These are phyloP conservation scores for Candida maris DNA, from an alignment of 805 yeast genomes.

Conservation along the genomic window DNA sequence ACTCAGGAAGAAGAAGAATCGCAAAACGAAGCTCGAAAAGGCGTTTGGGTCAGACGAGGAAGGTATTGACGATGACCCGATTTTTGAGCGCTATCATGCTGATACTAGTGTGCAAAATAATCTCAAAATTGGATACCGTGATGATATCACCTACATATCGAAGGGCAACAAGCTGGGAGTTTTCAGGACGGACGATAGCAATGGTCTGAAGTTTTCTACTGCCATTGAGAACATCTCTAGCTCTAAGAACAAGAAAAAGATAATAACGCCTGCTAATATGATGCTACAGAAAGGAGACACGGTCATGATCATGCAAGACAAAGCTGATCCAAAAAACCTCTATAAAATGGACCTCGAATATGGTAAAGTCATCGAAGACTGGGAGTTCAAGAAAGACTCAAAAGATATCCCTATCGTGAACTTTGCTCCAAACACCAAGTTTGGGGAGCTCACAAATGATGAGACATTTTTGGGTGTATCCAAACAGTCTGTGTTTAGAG, in stretches of 20 bases:
- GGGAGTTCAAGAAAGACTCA: slow-evolving; percentile 48
- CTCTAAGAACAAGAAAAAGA: slow-evolving; percentile 42
- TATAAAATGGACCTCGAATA: slow-evolving; percentile 75
- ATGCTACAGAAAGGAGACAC: slow-evolving; percentile 78
- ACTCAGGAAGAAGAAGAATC: slow-evolving; percentile 27
- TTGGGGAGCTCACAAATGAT: slow-evolving; percentile 69
- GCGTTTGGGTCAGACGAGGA: slow-evolving; percentile 14
- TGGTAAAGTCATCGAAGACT: slow-evolving; percentile 84
- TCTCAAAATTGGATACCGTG: slow-evolving; percentile 65
- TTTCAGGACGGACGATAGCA: slow-evolving; percentile 55
- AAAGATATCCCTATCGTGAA: slow-evolving; percentile 43
- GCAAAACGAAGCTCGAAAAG: background rate
- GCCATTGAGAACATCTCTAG: slow-evolving; percentile 60
- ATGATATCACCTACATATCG: slow-evolving; percentile 73
- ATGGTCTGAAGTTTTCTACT: slow-evolving; percentile 56
- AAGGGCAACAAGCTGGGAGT: slow-evolving; percentile 81
- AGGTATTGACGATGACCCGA: slow-evolving; percentile 34
- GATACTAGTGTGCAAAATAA: slow-evolving; percentile 49
- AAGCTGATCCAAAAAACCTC: slow-evolving; percentile 40
- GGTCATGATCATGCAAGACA: slow-evolving; percentile 61
- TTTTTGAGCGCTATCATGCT: slow-evolving; percentile 22
- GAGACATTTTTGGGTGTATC: slow-evolving; percentile 72
- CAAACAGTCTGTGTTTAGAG: slow-evolving; percentile 58
- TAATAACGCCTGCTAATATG: slow-evolving; percentile 53
- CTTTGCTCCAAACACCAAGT: slow-evolving; percentile 70